Evolutionary conservation across 164 flowering plant species (phyloP).

Genomic region (Magnolia kwangsiensis): DNA sequence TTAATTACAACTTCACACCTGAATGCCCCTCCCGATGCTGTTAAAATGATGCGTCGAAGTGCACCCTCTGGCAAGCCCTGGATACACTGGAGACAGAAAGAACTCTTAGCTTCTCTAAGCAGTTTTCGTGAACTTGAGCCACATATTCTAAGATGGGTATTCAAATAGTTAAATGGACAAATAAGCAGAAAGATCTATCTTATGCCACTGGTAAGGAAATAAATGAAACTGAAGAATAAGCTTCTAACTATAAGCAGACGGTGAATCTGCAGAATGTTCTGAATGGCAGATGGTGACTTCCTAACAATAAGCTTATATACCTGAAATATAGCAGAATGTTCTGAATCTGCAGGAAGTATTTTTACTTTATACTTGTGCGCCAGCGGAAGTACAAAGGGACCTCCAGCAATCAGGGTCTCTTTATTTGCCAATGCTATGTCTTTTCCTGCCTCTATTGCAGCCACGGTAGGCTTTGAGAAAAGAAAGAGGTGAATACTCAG

Average conservation of each 20-base stretch:
- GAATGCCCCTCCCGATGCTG: slow-evolving; percentile 99
- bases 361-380: slow-evolving; percentile 89
- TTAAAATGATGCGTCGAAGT: slow-evolving; percentile 77
- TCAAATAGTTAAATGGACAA: background rate
- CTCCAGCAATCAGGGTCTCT: slow-evolving; percentile 96
- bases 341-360: slow-evolving; percentile 98
- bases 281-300: background rate
- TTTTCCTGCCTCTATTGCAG: slow-evolving; percentile 97
- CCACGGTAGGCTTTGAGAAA: slow-evolving; percentile 78
- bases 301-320: slow-evolving; percentile 25
- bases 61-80: slow-evolving; percentile 98
- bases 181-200: background rate
- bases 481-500: background rate
- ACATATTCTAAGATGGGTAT: background rate
- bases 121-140: too few relatives aligned
- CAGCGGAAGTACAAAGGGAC: slow-evolving; percentile 97
- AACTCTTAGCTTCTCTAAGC: slow-evolving; percentile 14
- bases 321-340: slow-evolving; percentile 99
- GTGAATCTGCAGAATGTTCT: too few relatives aligned
- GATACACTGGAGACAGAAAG: slow-evolving; percentile 67
- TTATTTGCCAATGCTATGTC: slow-evolving; percentile 97
- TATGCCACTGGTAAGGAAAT: background rate
- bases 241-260: too few relatives aligned
- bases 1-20: slow-evolving; percentile 57
- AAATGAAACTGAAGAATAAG: background rate